Evolutionary conservation across 163 green algal genomes (phyloP).

Genomic region (Chlorella variabilis): DNA sequence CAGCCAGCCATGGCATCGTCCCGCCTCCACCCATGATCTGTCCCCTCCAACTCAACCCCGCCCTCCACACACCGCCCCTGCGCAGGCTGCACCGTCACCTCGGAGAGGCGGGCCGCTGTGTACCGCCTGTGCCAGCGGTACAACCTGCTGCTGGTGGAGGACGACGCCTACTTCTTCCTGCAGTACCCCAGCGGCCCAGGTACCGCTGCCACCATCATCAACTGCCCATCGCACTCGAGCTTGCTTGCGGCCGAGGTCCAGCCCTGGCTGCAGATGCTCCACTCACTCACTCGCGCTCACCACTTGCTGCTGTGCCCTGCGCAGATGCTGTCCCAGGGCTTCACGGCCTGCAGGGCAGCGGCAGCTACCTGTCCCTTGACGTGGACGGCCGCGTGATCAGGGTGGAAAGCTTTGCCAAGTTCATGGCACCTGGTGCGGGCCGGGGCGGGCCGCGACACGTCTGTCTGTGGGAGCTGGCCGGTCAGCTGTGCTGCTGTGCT

Average conservation of each 20-base stretch:
- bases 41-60: slow-evolving; percentile 8
- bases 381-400: slow-evolving; percentile 65
- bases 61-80: too few relatives aligned
- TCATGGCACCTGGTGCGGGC: slow-evolving; percentile 51
- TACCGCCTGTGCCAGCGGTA: slow-evolving; percentile 60
- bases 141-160: slow-evolving; percentile 78
- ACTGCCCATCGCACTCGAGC: too few relatives aligned
- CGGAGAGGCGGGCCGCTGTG: slow-evolving; percentile 39
- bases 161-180: slow-evolving; percentile 90
- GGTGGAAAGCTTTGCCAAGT: slow-evolving; percentile 86
- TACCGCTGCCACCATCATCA: background rate
- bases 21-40: too few relatives aligned
- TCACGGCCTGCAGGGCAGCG: slow-evolving; percentile 7
- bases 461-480: too few relatives aligned
- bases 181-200: slow-evolving; percentile 57
- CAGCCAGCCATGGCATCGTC: too few relatives aligned
- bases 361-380: slow-evolving; percentile 62
- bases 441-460: background rate
- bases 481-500: too few relatives aligned
- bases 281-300: too few relatives aligned
- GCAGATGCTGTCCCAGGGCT: slow-evolving; percentile 19
- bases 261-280: too few relatives aligned
- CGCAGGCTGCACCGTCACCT: slow-evolving; percentile 9
- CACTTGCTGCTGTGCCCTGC: too few relatives aligned
- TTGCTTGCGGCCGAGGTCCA: too few relatives aligned